Percentiles rank a stretch among this genome's conserved stretches.
phyloP scores from a whole-genome alignment of 2,329 filamentous ascomycete genomes.

The Exophiala phaeomuriformis region DNA sequence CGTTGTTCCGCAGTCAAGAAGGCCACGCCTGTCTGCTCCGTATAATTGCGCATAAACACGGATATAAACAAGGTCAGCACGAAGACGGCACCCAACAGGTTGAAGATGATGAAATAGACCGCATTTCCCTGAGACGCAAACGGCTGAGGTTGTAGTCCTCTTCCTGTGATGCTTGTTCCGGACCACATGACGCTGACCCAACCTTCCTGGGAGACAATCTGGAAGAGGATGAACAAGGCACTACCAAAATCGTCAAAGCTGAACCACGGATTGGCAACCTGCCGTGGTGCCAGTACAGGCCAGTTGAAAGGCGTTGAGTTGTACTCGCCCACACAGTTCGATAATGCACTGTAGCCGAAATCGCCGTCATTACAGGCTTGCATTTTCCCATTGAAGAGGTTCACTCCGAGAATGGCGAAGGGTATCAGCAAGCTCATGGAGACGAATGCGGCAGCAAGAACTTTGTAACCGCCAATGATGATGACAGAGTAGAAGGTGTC shows the following conservation, averaged over 20 bases:
- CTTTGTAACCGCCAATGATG: slow-evolving; percentile 88
- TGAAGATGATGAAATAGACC: slow-evolving; percentile 92
- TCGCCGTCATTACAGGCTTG: slow-evolving; percentile 69
- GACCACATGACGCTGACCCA: slow-evolving; percentile 91
- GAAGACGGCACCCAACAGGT: slow-evolving; percentile 91
- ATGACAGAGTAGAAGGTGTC: slow-evolving; percentile 97
- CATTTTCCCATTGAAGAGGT: slow-evolving; percentile 81
- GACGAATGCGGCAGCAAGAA: slow-evolving; percentile 84
- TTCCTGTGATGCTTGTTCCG: slow-evolving; percentile 72
- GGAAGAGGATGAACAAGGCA: slow-evolving; percentile 91
- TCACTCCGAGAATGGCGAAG: slow-evolving; percentile 92
- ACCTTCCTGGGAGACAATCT: slow-evolving; percentile 97
- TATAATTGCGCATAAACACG: slow-evolving; percentile 99
- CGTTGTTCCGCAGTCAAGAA: slow-evolving; percentile 93
- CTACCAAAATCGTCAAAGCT: slow-evolving; percentile 94
- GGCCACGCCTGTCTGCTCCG: slow-evolving; percentile 93
- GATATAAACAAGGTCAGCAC: slow-evolving; percentile 96
- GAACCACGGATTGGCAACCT: slow-evolving; percentile 73
- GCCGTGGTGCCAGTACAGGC: slow-evolving; percentile 74
- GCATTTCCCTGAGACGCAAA: slow-evolving; percentile 74
- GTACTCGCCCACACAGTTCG: slow-evolving; percentile 79
- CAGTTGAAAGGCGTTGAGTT: slow-evolving; percentile 70
- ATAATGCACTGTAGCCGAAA: slow-evolving; percentile 38
- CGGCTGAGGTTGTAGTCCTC: slow-evolving; percentile 62
- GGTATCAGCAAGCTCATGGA: slow-evolving; percentile 90